Percentiles rank a stretch among this genome's conserved stretches.
phyloP scores from a whole-genome alignment of 345 rosid genomes.

The Gossypium ekmanianum region DNA sequence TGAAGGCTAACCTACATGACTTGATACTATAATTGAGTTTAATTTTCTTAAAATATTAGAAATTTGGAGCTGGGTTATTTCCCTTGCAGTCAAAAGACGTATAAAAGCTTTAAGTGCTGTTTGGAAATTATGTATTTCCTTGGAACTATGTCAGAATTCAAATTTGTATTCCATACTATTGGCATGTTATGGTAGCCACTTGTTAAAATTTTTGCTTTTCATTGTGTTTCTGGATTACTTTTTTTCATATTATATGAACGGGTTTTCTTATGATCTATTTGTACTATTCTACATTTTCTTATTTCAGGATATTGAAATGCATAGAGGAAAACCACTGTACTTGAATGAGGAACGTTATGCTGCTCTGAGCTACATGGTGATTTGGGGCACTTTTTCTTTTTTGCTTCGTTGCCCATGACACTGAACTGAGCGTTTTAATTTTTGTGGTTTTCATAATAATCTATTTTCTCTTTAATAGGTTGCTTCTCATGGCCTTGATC shows the following conservation, averaged over 20 bases:
- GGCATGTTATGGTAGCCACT: background rate
- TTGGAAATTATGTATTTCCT: slow-evolving; percentile 2
- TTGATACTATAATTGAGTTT: background rate
- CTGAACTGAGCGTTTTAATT: too few relatives aligned
- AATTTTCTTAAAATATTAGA: background rate
- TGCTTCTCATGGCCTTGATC: slow-evolving; percentile 93
- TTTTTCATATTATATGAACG: background rate
- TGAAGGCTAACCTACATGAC: background rate
- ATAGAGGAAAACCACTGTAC: slow-evolving; percentile 82
- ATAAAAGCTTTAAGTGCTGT: background rate
- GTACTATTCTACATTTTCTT: slow-evolving; percentile 1
- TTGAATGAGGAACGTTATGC: slow-evolving; percentile 92
- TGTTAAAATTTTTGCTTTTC: background rate
- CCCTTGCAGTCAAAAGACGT: background rate
- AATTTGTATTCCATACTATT: background rate
- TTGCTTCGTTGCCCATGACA: background rate
- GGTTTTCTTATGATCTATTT: background rate
- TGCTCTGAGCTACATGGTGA: slow-evolving; percentile 77
- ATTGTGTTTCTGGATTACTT: background rate
- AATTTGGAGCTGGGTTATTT: background rate
- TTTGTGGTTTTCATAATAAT: background rate
- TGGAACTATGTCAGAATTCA: background rate
- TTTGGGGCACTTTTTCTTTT: slow-evolving; percentile 8
- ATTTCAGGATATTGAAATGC: slow-evolving; percentile 64
- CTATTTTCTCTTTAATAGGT: slow-evolving; percentile 42